phyloP scores from a whole-genome alignment of 805 yeast species.

The Zygoascus biomembranicola region DNA sequence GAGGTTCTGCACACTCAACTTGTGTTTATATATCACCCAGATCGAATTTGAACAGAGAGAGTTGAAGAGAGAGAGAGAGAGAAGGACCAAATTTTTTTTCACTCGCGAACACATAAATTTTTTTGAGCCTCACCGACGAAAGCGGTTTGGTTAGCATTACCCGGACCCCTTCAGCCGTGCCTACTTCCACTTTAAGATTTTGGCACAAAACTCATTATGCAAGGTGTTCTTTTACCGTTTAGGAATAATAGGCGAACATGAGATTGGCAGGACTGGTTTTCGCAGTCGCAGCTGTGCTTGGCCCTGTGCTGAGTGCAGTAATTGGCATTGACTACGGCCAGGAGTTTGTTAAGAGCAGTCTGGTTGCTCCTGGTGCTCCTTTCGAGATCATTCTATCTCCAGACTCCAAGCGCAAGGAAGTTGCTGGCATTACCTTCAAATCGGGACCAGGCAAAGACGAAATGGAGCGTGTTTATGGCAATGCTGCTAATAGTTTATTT shows the following conservation, averaged over 20 bases:
- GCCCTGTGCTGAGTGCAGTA: conserved; percentile 43
- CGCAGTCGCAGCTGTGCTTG: background rate
- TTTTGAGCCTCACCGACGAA: background rate
- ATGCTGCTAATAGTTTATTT: conserved; percentile 59
- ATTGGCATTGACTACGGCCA: conserved; percentile 87
- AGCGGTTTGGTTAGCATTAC: background rate
- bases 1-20: background rate
- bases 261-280: background rate
- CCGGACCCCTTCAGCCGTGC: background rate
- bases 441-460: conserved; percentile 22
- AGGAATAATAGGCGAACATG: background rate
- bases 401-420: conserved; percentile 87
- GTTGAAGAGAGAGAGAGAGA: background rate
- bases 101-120: background rate
- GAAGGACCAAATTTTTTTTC: background rate
- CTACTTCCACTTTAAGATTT: background rate
- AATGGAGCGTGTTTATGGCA: conserved; percentile 65
- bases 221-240: no score
- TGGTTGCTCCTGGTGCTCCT: conserved; percentile 85
- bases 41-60: background rate
- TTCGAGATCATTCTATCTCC: conserved; percentile 83
- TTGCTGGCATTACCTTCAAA: conserved; percentile 65
- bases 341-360: conserved; percentile 75
- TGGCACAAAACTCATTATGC: no score
- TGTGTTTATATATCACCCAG: background rate